These are phyloP conservation scores for Pythium rhizo-oryzae DNA, from an alignment of 352 stramenopile genomes.

Conservation along the genomic window DNA sequence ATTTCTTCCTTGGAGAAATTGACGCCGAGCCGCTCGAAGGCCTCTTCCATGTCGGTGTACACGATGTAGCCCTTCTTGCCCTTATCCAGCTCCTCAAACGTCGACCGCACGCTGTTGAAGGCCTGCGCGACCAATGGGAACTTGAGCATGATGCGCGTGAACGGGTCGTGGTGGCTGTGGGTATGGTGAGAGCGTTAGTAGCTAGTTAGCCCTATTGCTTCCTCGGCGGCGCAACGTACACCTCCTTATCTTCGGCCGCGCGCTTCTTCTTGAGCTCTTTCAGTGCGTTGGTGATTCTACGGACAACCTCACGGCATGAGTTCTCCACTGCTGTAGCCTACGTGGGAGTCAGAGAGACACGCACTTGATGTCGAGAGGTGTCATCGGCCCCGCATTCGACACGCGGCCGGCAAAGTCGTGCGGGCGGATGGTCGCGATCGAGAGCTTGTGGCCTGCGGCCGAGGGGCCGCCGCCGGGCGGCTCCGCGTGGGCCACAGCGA, in stretches of 20 bases:
- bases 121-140: conserved; percentile 65
- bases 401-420: conserved; percentile 32
- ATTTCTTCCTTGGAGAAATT: conserved; percentile 79
- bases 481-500: conserved; percentile 4
- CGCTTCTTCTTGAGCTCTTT: conserved; percentile 71
- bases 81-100: conserved; percentile 67
- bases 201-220: too few relatives aligned
- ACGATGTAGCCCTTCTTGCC: conserved; percentile 77
- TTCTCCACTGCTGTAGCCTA: too few relatives aligned
- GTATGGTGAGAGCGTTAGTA: too few relatives aligned
- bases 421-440: conserved; percentile 54
- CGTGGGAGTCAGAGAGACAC: too few relatives aligned
- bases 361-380: conserved; percentile 74
- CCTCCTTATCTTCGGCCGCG: conserved; percentile 46
- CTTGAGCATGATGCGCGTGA: conserved; percentile 83
- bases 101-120: conserved; percentile 81
- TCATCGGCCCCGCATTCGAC: conserved; percentile 24
- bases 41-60: conserved; percentile 66
- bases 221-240: too few relatives aligned
- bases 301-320: too few relatives aligned
- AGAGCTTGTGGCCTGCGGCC: conserved; percentile 23
- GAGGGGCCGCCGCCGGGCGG: background rate
- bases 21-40: conserved; percentile 76
- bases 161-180: conserved; percentile 50
- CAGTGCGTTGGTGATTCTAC: conserved; percentile 79